Base-by-base conservation (phyloP, 2,329 filamentous ascomycete genomes). In the Beauveria pseudobassiana region DNA sequence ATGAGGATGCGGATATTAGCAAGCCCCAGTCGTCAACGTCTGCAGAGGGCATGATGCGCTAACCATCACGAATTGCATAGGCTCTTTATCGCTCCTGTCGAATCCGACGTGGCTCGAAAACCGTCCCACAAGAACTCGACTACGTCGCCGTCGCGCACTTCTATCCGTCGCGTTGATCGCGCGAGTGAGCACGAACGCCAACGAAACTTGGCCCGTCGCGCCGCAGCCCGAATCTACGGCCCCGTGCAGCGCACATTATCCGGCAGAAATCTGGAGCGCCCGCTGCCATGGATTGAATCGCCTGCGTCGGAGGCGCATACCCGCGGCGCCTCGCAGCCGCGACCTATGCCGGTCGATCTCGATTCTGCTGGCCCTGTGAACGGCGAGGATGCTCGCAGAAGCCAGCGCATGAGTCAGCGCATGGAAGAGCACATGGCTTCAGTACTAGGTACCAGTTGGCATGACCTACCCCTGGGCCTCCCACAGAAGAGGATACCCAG, bases 51-150 rank as follows among this genome's bases (percentile, higher is more conserved):
- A 38, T 20, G 20, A 38, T 40, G 22, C 52, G 46, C 53, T 62
- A 40, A 62, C 53, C 48, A 38, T 46, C 10, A 12, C 24, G 7
- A 48, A 46, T 24, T 34, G 20, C 48, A 28, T 64, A 81, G 79
- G 64, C 70, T 81, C 38, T 81, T 79, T 64, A 68, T 79, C 59
- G 76, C 78, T 43, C 77, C 77, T 40, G 74, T 78, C 65, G 75
- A 79, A 65, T 78, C 78, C 53, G 77, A 79, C 63, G 60, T 78
- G 50, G 67, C 71, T 16, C 66, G 70, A 52, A 78, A 77, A 64
- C 59, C 72, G 40, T 64, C 72, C 28, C 66, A 67, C 43, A 78
- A 73, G 62, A 63, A 46, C 56, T 56, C 65, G 48, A 61, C 66
- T 20, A 64, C 69, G 6, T 73, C 73, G 26, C 69, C 71, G 45